Evolutionary conservation across 352 stramenopile species (phyloP), one percentile per base, ranked within the genome.

Genomic region (Phytophthora multivora): DNA sequence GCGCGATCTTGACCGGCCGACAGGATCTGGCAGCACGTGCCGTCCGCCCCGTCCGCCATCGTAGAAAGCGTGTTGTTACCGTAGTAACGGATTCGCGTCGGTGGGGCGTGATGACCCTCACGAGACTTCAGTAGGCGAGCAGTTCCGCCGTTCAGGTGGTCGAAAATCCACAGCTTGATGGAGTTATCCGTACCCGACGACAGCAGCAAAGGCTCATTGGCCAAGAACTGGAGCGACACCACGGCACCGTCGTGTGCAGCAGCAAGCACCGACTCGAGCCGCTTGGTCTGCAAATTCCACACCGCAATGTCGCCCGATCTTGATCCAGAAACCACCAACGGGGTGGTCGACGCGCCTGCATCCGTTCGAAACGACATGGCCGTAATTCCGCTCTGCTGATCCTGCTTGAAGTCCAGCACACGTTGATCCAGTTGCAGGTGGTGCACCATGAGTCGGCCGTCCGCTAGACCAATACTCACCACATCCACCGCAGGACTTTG

Each of bases 161-260:
- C 94, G 33, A 98, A 98, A 46, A 98, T 96, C 93, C 92, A 98
- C 65, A 97, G 77, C 60, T 97, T 96, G 56, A 98, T 83, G 21
- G 86, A 79, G 69, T 98, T 98, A 75, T 98, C 93, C 4, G 68
- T 71, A 18, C 91, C 88, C 0, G 81, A 81, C 3, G 85, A 97
- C 13, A 98, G 65, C 51, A 98, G 55, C 21, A 98, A 61, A 1
- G 93, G 88, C 59, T 98, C 91, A 51, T 94, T 89, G 3, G 86
- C 77, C 38, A 97, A 66, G 63, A 97, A 97, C 49, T 85, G 56
- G 9, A 95, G 73, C 42, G 78, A 88, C 43, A 79, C 75, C 19
- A 98, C 73, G 0, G 71, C 59, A 15, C 86, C 88, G 35, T 96
- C 82, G 62, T 97, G 90, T 13, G 89, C 90, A 19, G 46, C 59